Percentiles rank a stretch among this genome's conserved stretches.
Evolutionary conservation across 2,329 filamentous ascomycete genomes (phyloP).

Genomic region (Amauroascus verrucosus): DNA sequence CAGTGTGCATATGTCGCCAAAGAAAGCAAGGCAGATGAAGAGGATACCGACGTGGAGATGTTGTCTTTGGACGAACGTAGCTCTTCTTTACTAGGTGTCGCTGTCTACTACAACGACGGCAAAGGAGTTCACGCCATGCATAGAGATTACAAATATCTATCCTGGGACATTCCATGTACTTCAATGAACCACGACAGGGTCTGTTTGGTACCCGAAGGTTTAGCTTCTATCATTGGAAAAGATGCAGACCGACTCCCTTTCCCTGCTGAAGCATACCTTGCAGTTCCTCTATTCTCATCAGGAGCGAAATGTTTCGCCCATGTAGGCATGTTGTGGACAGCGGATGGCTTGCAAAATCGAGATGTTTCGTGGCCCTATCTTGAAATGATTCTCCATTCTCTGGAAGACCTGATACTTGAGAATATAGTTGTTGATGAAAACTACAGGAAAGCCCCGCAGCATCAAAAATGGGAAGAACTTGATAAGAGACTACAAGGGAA

Average conservation of each 20-base stretch:
- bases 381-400: constrained; percentile 56
- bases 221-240: constrained; percentile 51
- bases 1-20: constrained; percentile 62
- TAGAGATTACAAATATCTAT: constrained; percentile 53
- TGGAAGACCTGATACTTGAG: constrained; percentile 56
- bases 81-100: constrained; percentile 51
- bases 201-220: constrained; percentile 54
- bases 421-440: constrained; percentile 24
- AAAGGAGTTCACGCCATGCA: constrained; percentile 36
- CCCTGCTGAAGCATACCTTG: constrained; percentile 56
- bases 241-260: constrained; percentile 50
- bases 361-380: constrained; percentile 55
- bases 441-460: constrained; percentile 27
- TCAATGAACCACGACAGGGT: constrained; percentile 64
- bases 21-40: constrained; percentile 50
- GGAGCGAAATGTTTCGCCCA: constrained; percentile 59
- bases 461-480: constrained; percentile 24
- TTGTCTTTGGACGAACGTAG: constrained; percentile 45
- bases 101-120: constrained; percentile 56
- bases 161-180: constrained; percentile 54
- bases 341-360: constrained; percentile 47
- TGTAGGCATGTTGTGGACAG: constrained; percentile 63
- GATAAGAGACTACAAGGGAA: constrained; percentile 15
- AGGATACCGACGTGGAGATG: constrained; percentile 49
- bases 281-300: constrained; percentile 54